Conservation (phyloP, 495 filamentous ascomycete species). For the Aspergillus baeticus region DNA sequence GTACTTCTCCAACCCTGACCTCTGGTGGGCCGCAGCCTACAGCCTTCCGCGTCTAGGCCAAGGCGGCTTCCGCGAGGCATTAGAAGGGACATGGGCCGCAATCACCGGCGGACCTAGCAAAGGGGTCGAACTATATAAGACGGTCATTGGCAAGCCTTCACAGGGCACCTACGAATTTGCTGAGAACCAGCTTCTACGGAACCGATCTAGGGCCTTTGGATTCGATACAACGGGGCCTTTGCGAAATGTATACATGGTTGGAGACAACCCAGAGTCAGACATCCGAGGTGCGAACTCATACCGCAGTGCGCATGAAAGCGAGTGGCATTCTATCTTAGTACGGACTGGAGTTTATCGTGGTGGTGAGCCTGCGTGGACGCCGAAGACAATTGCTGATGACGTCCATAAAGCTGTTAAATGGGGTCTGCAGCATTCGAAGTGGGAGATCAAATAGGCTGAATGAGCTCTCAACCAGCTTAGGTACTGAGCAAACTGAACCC, state of each 20-base stretch:
- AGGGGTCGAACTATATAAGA: conserved; percentile 59
- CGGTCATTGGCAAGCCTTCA: conserved; percentile 81
- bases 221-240: conserved; percentile 43
- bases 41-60: conserved; percentile 89
- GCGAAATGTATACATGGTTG: conserved; percentile 88
- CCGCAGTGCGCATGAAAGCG: conserved; percentile 58
- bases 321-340: conserved; percentile 82
- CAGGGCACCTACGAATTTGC: conserved; percentile 78
- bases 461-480: too few relatives aligned
- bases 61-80: conserved; percentile 81
- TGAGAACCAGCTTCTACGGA: conserved; percentile 64
- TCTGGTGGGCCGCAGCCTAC: conserved; percentile 82
- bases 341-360: conserved; percentile 75
- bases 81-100: conserved; percentile 74
- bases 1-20: conserved; percentile 87
- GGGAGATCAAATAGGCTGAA: conserved; percentile 18
- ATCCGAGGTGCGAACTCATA: conserved; percentile 87
- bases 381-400: conserved; percentile 63
- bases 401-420: conserved; percentile 66
- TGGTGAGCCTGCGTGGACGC: conserved; percentile 55
- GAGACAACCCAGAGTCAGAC: conserved; percentile 92
- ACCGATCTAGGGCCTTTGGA: conserved; percentile 51
- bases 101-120: conserved; percentile 60
- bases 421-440: conserved; percentile 53
- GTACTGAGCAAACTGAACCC: too few relatives aligned